Conservation (phyloP, 164 flowering plant genomes). For the Vitis vinifera region DNA sequence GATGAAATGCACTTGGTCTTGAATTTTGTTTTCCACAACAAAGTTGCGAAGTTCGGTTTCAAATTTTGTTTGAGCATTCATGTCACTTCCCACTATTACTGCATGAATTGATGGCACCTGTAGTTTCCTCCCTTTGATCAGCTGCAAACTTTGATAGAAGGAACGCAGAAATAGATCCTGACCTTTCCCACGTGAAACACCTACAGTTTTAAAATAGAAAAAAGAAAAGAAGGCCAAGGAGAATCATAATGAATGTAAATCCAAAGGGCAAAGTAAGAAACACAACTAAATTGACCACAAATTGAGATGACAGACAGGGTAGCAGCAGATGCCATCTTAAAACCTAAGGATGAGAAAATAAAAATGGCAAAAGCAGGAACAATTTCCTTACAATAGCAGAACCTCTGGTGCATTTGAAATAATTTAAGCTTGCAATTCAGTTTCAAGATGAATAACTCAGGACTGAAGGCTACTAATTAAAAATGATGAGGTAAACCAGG, state of each 20-base stretch:
- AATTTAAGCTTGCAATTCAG: background rate
- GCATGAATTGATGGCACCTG: constrained; percentile 87
- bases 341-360: background rate
- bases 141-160: constrained; percentile 73
- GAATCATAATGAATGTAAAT: background rate
- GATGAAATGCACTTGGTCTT: constrained; percentile 81
- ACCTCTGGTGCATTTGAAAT: background rate
- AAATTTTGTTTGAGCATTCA: constrained; percentile 80
- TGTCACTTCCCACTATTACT: constrained; percentile 92
- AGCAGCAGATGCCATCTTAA: background rate
- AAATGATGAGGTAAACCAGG: background rate
- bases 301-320: background rate
- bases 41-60: constrained; percentile 79
- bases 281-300: background rate
- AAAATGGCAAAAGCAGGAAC: background rate
- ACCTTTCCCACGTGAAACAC: constrained; percentile 99
- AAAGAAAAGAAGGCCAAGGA: background rate
- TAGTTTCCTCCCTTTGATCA: constrained; percentile 64
- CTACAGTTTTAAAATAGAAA: constrained; percentile 36
- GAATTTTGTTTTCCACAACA: constrained; percentile 63
- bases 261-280: background rate
- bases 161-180: constrained; percentile 88
- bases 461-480: background rate
- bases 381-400: background rate
- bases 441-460: background rate